Base-by-base conservation (phyloP, 148 eudicot species). In the Fallopia convolvulus region DNA sequence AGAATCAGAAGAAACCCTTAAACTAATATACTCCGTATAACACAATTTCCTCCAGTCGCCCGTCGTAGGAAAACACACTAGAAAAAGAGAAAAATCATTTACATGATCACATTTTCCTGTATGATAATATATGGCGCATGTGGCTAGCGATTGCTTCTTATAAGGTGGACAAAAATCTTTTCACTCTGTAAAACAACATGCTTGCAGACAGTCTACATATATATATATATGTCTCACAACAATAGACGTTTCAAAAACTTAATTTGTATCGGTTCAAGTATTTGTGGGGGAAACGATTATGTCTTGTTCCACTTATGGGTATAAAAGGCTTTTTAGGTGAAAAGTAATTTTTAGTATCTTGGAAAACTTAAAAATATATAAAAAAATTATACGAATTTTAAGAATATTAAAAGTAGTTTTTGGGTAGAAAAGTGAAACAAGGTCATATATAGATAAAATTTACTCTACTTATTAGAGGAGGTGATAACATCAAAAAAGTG, bases 81-180 rank as follows among this genome's bases (percentile, higher is more conserved):
- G 6, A 0, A 56, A 56, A 56, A 6, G 65, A 23, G 21, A 23
- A 58, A 56, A 58, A 58, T 4, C 56, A 21, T 20, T 21, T n/a
- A 15, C 4, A 52, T 14, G 21, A 7, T 8, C 32, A 21, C 32
- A 58, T 53, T 4, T 58, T 58, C 65, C 26, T n/a, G 7, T 4
- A 53, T 53, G 1, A 17, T 56, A 1, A 56, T 56, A 56, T n/a
- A 3, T 3, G 42, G 42, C 42, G 21, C 8, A 21, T 3, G 32
- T 58, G 65, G 65, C 32, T 58, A 58, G 65, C 18, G 11, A 3
- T 58, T 58, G 65, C 65, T 58, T 58, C 65, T 21, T 58, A 65
- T 30, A 30, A 65, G 70, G 70, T 65, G 70, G 70, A 65, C 70
- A 65, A 65, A 65, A 65, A 65, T 30, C 40, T 65, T 5, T 23